Percentiles rank a stretch among this genome's conserved stretches.
Conservation (phyloP, 345 rosid species). For the Trapa bicornis region DNA sequence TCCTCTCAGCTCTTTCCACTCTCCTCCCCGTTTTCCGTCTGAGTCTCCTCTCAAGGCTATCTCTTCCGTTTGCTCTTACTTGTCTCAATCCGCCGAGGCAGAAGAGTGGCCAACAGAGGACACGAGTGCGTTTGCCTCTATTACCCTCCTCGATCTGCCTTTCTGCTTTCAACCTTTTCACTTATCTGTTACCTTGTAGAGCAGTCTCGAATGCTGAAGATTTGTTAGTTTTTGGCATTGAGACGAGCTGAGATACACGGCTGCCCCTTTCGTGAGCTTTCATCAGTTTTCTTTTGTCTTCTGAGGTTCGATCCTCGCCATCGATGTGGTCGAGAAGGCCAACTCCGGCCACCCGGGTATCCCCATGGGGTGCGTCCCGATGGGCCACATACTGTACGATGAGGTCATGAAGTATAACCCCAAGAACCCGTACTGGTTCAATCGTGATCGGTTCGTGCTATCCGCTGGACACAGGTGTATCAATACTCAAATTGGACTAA, state of each 20-base stretch:
- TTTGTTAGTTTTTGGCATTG: conserved; percentile 81
- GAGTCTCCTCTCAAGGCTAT: conserved; percentile 18
- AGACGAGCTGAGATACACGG: conserved; percentile 95
- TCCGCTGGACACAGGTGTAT: conserved; percentile 97
- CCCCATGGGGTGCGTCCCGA: conserved; percentile 97
- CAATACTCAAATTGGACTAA: no score
- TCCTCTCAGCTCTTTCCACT: conserved; percentile 15
- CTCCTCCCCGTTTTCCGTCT: conserved; percentile 38
- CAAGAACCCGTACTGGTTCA: conserved; percentile 94
- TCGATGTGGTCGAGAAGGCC: conserved; percentile 94
- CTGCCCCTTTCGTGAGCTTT: conserved; percentile 68
- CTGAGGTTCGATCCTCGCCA: conserved; percentile 29
- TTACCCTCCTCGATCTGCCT: conserved; percentile 10
- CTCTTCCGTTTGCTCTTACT: conserved; percentile 9
- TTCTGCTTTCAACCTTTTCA: conserved; percentile 10
- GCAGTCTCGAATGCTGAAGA: conserved; percentile 17
- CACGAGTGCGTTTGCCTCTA: conserved; percentile 10
- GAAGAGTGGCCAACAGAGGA: conserved; percentile 3
- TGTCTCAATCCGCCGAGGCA: conserved; percentile 9
- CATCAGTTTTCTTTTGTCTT: background rate
- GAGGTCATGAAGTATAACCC: conserved; percentile 90
- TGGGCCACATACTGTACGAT: conserved; percentile 82
- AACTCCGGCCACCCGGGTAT: conserved; percentile 95
- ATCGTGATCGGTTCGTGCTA: conserved; percentile 88
- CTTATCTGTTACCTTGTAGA: conserved; percentile 6